Evolutionary conservation across 495 filamentous ascomycete genomes (phyloP).

Genomic region (Talaromyces trachyspermus): DNA sequence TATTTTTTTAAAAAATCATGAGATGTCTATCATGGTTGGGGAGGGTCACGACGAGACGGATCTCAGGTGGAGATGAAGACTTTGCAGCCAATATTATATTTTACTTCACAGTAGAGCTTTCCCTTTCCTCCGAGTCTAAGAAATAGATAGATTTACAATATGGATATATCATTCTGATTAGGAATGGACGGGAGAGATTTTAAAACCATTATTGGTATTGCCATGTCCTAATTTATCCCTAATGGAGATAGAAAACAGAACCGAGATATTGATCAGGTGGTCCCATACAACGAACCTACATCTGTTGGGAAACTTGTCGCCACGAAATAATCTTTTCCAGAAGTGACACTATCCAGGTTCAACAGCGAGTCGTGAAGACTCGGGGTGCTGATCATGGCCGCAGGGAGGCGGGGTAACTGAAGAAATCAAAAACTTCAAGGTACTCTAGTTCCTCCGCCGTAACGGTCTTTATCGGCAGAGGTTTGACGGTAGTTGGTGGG

Average conservation of each 20-base stretch:
- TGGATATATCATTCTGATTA: not conserved
- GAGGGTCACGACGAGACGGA: not conserved
- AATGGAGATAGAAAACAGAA: not conserved
- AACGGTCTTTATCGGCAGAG: slow-evolving; percentile 54
- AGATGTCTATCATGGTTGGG: not conserved
- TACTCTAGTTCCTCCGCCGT: slow-evolving; percentile 66
- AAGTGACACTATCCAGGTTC: not conserved
- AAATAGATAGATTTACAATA: not conserved
- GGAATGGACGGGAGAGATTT: not conserved
- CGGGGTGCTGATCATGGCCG: not conserved
- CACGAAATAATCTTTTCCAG: slow-evolving; percentile 1
- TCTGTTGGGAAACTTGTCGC: not conserved
- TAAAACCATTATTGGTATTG: not conserved
- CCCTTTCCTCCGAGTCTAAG: not conserved
- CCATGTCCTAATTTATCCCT: not conserved
- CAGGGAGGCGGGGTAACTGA: slow-evolving; percentile 63
- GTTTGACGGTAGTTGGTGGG: not conserved
- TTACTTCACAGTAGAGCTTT: not conserved
- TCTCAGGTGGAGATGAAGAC: not conserved
- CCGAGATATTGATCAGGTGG: not conserved
- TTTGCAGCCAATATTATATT: not conserved
- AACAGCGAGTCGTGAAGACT: not conserved
- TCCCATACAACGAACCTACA: not conserved
- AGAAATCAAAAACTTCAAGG: slow-evolving; percentile 72
- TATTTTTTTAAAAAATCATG: not conserved